Conservation (phyloP, 345 rosid genomes). For the Eucalyptus shirleyi region DNA sequence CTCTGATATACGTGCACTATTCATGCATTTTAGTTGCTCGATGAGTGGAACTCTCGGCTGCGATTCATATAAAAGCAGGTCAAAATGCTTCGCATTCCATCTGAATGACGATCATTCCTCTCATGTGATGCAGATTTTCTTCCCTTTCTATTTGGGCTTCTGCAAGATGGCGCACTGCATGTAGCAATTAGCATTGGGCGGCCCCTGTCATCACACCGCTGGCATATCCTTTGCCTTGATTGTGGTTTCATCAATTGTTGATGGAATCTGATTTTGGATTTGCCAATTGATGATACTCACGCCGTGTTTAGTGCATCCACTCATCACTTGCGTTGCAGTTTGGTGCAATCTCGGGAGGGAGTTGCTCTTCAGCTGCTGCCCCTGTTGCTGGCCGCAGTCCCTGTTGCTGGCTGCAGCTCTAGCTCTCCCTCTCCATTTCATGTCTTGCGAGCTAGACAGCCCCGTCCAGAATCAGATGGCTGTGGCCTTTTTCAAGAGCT, state of each 20-base stretch:
- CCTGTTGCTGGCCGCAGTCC: neutral
- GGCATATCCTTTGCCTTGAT: neutral
- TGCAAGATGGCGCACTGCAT: neutral
- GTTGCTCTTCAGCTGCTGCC: constrained; percentile 23
- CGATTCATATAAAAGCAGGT: neutral
- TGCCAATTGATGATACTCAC: constrained; percentile 30
- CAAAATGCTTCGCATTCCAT: neutral
- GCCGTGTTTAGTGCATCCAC: neutral
- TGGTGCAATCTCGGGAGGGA: constrained; percentile 27
- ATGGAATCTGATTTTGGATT: constrained; percentile 5
- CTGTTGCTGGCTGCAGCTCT: neutral
- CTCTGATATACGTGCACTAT: too few relatives aligned
- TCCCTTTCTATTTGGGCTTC: neutral
- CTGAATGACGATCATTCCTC: neutral
- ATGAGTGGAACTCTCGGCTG: neutral
- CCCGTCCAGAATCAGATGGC: constrained; percentile 99
- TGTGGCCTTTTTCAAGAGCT: constrained; percentile 65
- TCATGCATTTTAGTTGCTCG: too few relatives aligned
- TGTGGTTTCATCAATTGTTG: neutral
- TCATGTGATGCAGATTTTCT: neutral
- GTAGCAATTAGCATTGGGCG: neutral
- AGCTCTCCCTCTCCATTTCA: constrained; percentile 29
- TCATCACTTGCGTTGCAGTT: constrained; percentile 16
- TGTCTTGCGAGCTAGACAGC: constrained; percentile 80
- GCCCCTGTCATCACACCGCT: neutral